Evolutionary conservation across 805 yeast species (phyloP), one percentile per base, ranked within the genome.

Genomic region (Ogataea neopini): DNA sequence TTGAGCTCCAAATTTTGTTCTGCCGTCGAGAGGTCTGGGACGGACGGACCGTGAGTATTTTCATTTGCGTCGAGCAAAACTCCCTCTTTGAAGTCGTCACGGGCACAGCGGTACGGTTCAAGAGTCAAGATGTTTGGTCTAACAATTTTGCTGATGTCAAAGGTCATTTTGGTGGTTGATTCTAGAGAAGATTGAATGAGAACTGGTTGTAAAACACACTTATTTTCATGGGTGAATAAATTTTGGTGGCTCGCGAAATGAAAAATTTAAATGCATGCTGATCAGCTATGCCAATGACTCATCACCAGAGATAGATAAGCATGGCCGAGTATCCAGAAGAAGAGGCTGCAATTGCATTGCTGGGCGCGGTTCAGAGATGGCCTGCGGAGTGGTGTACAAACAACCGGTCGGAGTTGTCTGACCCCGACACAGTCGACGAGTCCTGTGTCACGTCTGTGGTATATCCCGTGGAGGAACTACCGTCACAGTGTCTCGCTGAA

Each of bases 71-170:
- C 99, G 44, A 94, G 73, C 18, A 94, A 73, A 37, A 94, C 75
- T 25, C 99, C 99, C 30, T 77, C 89, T 49, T 80, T 86, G 74
- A 84, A 92, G 63, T 92, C 98, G 62, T 94, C 99, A 69, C 99
- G 75, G 3, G 99, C 99, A 68, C 99, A 94, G 44, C 96, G 79
- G 67, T 94, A 94, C 7, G 99, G 98, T 71, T 86, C 90, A 47
- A 94, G 74, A 2, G 79, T 69, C 49, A 80, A 75, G 49, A 94
- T 89, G 58, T 92, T 94, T 17, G 97, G 96, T 67, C 99, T 77
- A 2, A 88, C 85, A 28, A 90, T 69, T 6, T 76, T 73, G 35
- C 72, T 67, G 25, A 84, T 63, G 56, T 81, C 75, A 59, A 83
- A 80, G 7, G 72, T 63, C 76, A 74, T 72, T 11, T n/a, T n/a